phyloP scores from a whole-genome alignment of 2,329 filamentous ascomycete species.

The Penicillium occitanis region DNA sequence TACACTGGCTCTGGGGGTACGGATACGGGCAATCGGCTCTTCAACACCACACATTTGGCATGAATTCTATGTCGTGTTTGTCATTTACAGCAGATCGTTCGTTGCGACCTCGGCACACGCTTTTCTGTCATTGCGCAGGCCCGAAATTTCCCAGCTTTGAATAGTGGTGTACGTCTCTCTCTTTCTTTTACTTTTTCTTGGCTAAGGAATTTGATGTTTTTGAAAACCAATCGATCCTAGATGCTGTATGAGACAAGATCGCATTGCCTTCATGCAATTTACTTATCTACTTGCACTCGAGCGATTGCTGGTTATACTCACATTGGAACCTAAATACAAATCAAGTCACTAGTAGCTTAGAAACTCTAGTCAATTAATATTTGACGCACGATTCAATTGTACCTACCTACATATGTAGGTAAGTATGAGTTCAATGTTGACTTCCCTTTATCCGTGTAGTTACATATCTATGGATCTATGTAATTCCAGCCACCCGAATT shows the following conservation, averaged over 20 bases:
- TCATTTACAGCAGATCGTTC: too few species aligned
- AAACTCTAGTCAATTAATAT: not conserved
- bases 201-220: not conserved
- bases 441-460: not conserved
- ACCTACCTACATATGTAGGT: too few species aligned
- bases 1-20: not conserved
- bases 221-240: not conserved
- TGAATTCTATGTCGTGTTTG: not conserved
- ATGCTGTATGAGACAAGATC: not conserved
- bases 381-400: too few species aligned
- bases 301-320: not conserved
- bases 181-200: too few species aligned
- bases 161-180: too few species aligned
- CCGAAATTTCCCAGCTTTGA: too few species aligned
- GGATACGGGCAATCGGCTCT: not conserved
- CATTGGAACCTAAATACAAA: not conserved
- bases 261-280: not conserved
- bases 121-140: too few species aligned
- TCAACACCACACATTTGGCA: not conserved
- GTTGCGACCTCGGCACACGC: too few species aligned
- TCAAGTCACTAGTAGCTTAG: not conserved
- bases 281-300: not conserved
- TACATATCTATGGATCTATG: not conserved
- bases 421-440: not conserved
- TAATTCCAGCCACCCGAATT: not conserved